Conservation (phyloP, 768 basidiomycete species). For the Boletus rubropictus region DNA sequence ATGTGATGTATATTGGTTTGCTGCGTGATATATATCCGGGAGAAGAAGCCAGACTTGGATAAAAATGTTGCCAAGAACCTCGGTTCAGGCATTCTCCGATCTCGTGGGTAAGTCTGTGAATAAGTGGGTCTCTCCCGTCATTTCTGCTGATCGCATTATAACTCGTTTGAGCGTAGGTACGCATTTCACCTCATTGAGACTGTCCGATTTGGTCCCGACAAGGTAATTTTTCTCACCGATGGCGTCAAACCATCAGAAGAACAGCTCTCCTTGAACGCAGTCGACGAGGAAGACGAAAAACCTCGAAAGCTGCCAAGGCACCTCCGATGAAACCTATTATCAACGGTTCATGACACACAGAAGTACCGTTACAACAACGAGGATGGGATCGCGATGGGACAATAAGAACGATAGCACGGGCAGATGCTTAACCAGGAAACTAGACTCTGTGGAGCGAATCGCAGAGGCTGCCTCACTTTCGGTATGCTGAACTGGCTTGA, state of each 20-base stretch:
- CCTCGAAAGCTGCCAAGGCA: slow-evolving; percentile 53
- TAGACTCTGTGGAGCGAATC: slow-evolving; percentile 80
- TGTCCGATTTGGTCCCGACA: slow-evolving; percentile 65
- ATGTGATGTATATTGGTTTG: slow-evolving; percentile 79
- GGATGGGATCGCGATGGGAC: slow-evolving; percentile 98
- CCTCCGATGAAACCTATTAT: slow-evolving; percentile 43
- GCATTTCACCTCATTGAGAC: slow-evolving; percentile 87
- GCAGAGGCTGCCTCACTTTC: slow-evolving; percentile 75
- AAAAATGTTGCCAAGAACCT: slow-evolving; percentile 82
- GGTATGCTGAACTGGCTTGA: slow-evolving; percentile 40
- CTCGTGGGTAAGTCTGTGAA: slow-evolving; percentile 71
- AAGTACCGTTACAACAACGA: slow-evolving; percentile 97
- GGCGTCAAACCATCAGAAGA: slow-evolving; percentile 82
- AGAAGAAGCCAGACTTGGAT: slow-evolving; percentile 78
- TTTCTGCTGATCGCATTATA: background rate
- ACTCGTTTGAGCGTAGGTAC: slow-evolving; percentile 49
- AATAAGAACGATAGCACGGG: slow-evolving; percentile 88
- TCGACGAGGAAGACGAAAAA: slow-evolving; percentile 50
- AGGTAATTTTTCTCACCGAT: slow-evolving; percentile 69
- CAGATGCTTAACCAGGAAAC: slow-evolving; percentile 91
- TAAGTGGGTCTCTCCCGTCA: slow-evolving; percentile 45
- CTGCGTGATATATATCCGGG: slow-evolving; percentile 64
- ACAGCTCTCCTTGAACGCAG: slow-evolving; percentile 70
- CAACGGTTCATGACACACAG: slow-evolving; percentile 71
- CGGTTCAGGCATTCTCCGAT: slow-evolving; percentile 86